A percentile compares a stretch with the other conserved stretches of the same genome.
phyloP scores from a whole-genome alignment of 371 early-diverging fungal genomes.

The Zopfochytrium polystomum region DNA sequence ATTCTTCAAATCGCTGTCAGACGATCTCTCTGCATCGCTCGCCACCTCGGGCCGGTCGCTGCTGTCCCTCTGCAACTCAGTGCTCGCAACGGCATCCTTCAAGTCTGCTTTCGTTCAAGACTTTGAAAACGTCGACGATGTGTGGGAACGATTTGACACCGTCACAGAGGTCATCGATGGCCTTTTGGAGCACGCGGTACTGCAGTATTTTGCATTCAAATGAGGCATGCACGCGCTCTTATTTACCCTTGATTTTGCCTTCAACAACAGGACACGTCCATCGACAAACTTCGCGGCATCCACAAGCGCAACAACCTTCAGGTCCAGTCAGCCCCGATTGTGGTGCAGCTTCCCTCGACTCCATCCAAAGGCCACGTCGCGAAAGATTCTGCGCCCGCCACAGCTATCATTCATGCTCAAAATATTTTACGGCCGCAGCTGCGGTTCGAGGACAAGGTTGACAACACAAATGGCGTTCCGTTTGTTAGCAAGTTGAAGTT shows the following conservation, averaged over 20 bases:
- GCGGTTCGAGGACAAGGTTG: constrained; percentile 77
- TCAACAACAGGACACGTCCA: constrained; percentile 42
- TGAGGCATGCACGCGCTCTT: background rate
- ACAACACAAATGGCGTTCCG: constrained; percentile 77
- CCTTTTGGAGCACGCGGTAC: constrained; percentile 65
- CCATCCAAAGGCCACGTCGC: constrained; percentile 40
- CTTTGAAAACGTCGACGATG: constrained; percentile 56
- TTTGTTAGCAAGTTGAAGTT: constrained; percentile 72
- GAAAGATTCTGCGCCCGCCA: constrained; percentile 50
- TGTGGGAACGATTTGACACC: constrained; percentile 60
- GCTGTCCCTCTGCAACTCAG: background rate
- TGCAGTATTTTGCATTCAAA: background rate
- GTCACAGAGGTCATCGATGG: constrained; percentile 78
- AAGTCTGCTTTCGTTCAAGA: background rate
- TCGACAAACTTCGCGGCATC: constrained; percentile 58
- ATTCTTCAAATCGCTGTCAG: background rate
- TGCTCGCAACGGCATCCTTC: background rate
- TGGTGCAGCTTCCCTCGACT: constrained; percentile 45
- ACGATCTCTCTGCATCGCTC: background rate
- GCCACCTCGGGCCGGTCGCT: background rate
- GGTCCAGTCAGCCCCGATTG: background rate
- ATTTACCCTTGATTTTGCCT: constrained; percentile 38
- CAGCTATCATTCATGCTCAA: constrained; percentile 72
- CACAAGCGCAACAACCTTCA: constrained; percentile 26
- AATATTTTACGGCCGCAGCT: constrained; percentile 84